phyloP scores from a whole-genome alignment of 768 basidiomycete species.

The Mycena rebaudengoi region DNA sequence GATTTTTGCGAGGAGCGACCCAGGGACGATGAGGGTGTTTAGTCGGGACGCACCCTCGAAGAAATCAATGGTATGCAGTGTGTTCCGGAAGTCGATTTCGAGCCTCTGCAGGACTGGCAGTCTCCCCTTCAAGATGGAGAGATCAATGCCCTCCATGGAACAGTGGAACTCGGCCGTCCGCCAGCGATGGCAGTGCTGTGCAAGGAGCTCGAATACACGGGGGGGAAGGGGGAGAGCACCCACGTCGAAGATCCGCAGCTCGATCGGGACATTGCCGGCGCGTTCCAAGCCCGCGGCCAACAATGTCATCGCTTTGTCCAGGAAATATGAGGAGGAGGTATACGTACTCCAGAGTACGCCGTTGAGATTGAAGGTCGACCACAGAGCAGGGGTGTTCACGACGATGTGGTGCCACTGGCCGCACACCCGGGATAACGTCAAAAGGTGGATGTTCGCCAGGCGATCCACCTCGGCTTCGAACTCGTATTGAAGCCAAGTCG shows the following conservation, averaged over 20 bases:
- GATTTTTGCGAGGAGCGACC: not conserved
- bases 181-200: not conserved
- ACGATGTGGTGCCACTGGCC: not conserved
- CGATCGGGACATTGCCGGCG: not conserved
- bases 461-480: not conserved
- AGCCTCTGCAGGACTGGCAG: not conserved
- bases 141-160: not conserved
- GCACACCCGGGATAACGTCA: not conserved
- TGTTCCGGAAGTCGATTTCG: not conserved
- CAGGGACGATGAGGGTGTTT: not conserved
- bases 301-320: not conserved
- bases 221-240: not conserved
- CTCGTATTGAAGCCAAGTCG: not conserved
- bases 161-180: not conserved
- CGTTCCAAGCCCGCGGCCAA: not conserved
- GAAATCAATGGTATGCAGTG: not conserved
- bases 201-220: constrained; percentile 5
- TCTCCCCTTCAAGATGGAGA: not conserved
- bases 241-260: not conserved
- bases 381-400: not conserved
- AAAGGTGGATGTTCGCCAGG: not conserved
- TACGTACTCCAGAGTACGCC: not conserved
- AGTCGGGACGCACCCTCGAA: not conserved
- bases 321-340: not conserved
- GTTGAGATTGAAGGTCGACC: not conserved